Base-by-base conservation (phyloP, 2,329 filamentous ascomycete genomes). In the Trichoderma gracile region DNA sequence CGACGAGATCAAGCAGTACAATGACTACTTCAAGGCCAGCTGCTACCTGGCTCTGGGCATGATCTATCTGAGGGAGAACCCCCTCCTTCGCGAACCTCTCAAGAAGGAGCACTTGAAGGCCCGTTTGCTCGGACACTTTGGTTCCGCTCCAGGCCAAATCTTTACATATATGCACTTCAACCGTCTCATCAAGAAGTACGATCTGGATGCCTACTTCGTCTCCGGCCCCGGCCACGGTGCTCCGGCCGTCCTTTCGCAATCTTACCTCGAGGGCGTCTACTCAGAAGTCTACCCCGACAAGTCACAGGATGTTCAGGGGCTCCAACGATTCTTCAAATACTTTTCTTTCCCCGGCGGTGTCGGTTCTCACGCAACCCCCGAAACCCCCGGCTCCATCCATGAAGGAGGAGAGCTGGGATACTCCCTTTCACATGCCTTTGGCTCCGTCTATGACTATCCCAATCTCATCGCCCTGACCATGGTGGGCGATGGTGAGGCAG, bases 91-190 rank as follows among this genome's bases (percentile, higher is more conserved):
- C 66, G 85, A 92, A 69, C 88, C 89, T 1, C 81, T 92, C 68
- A 85, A 85, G 69, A 78, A 84, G 38, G 86, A 91, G 61, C 88
- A 93, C 72, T 80, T 93, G 78, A 93, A 93, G 78, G 81, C 84
- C 65, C 86, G 90, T 68, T 80, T 93, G 9, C 80, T 93, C 2
- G 90, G 90, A 45, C 90, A 93, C 73, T 93, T 91, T 82, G 90
- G 90, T 61, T 91, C 89, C 3, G 89, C 90, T 56, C 87, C 90
- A n/a, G 90, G 90, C 15, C 90, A 93, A 76, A 87, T 89, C 65
- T 93, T 93, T 77, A 90, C 89, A 40, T 93, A 88, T 75, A 90
- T 92, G 79, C 90, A 93, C 78, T 89, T 92, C 82, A 93, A 93
- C 76, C 87, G 89, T 40, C 79, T 93, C 65, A 92, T 93, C 81